Evolutionary conservation across 2,329 filamentous ascomycete genomes (phyloP).

Genomic region (Alternaria panax): DNA sequence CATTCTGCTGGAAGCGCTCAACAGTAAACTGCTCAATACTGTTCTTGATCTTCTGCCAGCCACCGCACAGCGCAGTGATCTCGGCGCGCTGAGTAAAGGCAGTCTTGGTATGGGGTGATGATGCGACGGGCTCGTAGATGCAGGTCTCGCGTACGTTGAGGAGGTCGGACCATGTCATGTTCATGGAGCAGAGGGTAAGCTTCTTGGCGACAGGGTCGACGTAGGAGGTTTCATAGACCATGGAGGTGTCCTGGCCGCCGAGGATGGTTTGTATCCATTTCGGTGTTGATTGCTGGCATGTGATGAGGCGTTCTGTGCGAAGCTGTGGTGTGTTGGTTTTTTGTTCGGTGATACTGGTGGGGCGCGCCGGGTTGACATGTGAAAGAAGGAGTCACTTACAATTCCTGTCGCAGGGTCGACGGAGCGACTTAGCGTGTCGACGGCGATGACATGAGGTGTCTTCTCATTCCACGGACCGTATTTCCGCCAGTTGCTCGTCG

Average conservation of each 20-base stretch:
- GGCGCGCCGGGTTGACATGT: slow-evolving; percentile 13
- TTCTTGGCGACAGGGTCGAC: slow-evolving; percentile 84
- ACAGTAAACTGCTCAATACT: slow-evolving; percentile 93
- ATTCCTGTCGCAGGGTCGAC: slow-evolving; percentile 72
- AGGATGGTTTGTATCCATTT: slow-evolving; percentile 83
- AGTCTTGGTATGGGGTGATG: slow-evolving; percentile 65
- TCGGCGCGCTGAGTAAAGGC: slow-evolving; percentile 88
- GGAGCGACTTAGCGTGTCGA: slow-evolving; percentile 84
- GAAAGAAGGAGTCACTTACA: slow-evolving; percentile 56
- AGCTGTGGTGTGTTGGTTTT: slow-evolving; percentile 56
- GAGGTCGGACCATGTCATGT: slow-evolving; percentile 91
- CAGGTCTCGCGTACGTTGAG: slow-evolving; percentile 94
- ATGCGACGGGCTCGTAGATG: slow-evolving; percentile 72
- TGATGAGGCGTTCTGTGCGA: slow-evolving; percentile 74
- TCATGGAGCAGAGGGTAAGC: slow-evolving; percentile 95
- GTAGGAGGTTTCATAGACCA: slow-evolving; percentile 95
- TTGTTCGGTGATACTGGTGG: slow-evolving; percentile 1
- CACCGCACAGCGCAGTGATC: slow-evolving; percentile 92
- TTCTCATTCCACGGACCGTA: slow-evolving; percentile 99
- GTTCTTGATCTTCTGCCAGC: slow-evolving; percentile 97
- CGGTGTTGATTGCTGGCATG: slow-evolving; percentile 71
- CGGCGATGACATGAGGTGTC: slow-evolving; percentile 93
- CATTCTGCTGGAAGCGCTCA: slow-evolving; percentile 89
- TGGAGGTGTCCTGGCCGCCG: slow-evolving; percentile 79
- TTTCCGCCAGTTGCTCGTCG: slow-evolving; percentile 96